Percentiles rank a stretch among this genome's conserved stretches.
phyloP scores from a whole-genome alignment of 108 stramenopile genomes.

The Fragilaria crotonensis region DNA sequence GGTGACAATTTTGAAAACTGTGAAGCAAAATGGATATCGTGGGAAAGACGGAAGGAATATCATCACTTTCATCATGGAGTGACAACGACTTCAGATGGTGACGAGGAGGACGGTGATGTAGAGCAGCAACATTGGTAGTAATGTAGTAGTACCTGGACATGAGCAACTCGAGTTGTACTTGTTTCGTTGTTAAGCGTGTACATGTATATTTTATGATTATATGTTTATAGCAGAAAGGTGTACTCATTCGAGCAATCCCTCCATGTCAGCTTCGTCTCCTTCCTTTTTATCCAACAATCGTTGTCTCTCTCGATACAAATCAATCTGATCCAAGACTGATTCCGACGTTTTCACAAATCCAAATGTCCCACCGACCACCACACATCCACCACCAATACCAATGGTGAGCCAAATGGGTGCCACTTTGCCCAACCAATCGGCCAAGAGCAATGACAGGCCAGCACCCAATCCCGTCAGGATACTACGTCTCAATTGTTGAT shows the following conservation, averaged over 20 bases:
- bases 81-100: too few relatives aligned
- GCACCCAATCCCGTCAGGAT: conserved; percentile 12
- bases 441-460: conserved; percentile 23
- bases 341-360: conserved; percentile 14
- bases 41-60: too few relatives aligned
- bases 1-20: conserved; percentile 14
- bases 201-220: neutral
- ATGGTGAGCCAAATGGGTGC: conserved; percentile 45
- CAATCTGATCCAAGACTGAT: neutral
- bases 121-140: too few relatives aligned
- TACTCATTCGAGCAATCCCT: too few relatives aligned
- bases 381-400: conserved; percentile 38
- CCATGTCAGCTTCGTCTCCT: neutral
- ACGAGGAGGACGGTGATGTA: too few relatives aligned
- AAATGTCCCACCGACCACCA: conserved; percentile 35
- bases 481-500: neutral
- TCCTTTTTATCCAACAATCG: neutral
- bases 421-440: conserved; percentile 38
- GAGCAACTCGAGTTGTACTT: too few relatives aligned
- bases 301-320: conserved; percentile 2
- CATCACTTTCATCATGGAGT: too few relatives aligned
- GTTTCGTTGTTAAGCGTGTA: too few relatives aligned
- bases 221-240: too few relatives aligned
- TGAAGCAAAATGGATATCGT: conserved; percentile 4
- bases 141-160: too few relatives aligned